phyloP scores from a whole-genome alignment of 345 rosid genomes.

The Pugionium cornutum region DNA sequence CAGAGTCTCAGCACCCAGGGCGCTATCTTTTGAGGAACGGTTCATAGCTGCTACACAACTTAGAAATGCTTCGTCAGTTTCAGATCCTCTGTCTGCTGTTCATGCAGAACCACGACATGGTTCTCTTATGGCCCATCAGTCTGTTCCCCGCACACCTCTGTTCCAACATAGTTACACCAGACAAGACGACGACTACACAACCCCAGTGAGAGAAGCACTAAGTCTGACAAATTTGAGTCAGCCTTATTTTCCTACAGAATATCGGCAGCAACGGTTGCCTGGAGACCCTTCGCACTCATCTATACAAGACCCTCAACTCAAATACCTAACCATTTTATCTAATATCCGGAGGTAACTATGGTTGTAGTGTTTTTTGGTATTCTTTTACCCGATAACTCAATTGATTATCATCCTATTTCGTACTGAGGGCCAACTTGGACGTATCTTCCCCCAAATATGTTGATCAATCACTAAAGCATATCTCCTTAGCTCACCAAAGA shows the following conservation, averaged over 20 bases:
- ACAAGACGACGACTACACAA: conserved; percentile 27
- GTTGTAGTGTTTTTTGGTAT: conserved; percentile 1
- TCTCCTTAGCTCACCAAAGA: conserved; percentile 12
- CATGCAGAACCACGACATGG: conserved; percentile 22
- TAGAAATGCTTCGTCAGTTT: conserved; percentile 37
- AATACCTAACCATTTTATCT: conserved; percentile 40
- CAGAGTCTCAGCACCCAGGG: conserved; percentile 29
- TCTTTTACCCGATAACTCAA: not conserved
- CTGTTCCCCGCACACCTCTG: conserved; percentile 24
- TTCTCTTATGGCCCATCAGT: conserved; percentile 19
- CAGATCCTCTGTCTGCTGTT: conserved; percentile 38
- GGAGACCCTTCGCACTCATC: conserved; percentile 40
- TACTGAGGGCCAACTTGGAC: conserved; percentile 1
- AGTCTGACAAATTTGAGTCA: conserved; percentile 27
- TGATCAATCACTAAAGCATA: conserved; percentile 11
- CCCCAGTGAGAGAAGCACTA: conserved; percentile 33
- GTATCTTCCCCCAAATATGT: conserved; percentile 12
- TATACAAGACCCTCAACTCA: conserved; percentile 42
- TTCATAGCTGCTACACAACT: conserved; percentile 40
- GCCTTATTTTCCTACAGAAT: conserved; percentile 32
- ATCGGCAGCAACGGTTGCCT: conserved; percentile 28
- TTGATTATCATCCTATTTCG: not conserved
- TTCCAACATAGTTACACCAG: conserved; percentile 36
- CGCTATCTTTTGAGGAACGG: conserved; percentile 35
- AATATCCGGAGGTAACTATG: conserved; percentile 41